These are phyloP conservation scores for Scedosporium dehoogii DNA, from an alignment of 2,329 filamentous ascomycete genomes.

Conservation along the genomic window DNA sequence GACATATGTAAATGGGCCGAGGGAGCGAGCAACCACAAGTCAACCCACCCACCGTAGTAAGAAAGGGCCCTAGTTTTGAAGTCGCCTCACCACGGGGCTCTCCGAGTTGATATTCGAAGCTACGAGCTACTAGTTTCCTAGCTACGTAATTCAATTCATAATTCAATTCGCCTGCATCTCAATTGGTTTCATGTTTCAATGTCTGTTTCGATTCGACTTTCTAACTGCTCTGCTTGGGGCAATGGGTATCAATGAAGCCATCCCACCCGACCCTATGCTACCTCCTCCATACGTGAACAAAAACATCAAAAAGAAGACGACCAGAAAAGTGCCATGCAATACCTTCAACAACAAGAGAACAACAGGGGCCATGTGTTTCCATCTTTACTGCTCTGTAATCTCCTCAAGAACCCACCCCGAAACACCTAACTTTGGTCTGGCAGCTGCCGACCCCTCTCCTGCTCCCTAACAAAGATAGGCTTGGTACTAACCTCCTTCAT, in stretches of 20 bases:
- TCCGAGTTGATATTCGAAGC: neutral
- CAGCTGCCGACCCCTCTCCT: neutral
- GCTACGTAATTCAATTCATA: too few species aligned
- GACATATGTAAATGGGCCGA: neutral
- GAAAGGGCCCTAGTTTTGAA: neutral
- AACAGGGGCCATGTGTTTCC: too few species aligned
- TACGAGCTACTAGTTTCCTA: too few species aligned
- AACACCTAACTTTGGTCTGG: neutral
- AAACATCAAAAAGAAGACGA: too few species aligned
- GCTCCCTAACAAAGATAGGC: slow-evolving; percentile 2
- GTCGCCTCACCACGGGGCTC: neutral
- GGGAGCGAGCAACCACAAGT: neutral
- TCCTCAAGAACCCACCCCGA: neutral
- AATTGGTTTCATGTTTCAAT: neutral
- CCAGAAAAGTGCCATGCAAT: too few species aligned
- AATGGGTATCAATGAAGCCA: slow-evolving; percentile 4
- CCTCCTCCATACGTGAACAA: neutral
- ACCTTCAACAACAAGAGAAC: too few species aligned
- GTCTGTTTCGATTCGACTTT: neutral
- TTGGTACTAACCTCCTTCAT: slow-evolving; percentile 7
- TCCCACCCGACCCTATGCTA: neutral
- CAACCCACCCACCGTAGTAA: neutral
- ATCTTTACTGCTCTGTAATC: neutral
- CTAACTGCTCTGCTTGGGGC: neutral
- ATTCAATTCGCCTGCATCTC: too few species aligned